Percentiles rank a stretch among this genome's conserved stretches.
phyloP scores from a whole-genome alignment of 2,329 filamentous ascomycete genomes.

The Diplodia corticola region DNA sequence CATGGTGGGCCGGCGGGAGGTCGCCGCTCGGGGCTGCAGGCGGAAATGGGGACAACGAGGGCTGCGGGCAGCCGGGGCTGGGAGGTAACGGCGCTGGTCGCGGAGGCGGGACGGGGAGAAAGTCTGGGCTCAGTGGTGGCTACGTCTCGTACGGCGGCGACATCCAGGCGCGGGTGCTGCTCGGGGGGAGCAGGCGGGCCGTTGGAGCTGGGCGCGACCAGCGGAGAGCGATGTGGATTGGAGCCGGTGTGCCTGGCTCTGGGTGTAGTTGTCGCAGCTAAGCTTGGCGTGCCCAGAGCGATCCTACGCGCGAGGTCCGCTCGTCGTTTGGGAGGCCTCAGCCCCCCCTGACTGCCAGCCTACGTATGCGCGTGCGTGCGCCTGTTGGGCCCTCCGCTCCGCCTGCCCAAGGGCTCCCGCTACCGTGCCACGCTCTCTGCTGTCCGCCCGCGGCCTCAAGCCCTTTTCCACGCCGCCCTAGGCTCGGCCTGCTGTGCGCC shows the following conservation, averaged over 20 bases:
- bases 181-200: conserved; percentile 22
- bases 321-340: conserved; percentile 17
- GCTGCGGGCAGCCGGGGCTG: conserved; percentile 10
- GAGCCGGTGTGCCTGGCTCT: conserved; percentile 12
- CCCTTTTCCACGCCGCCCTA: background rate
- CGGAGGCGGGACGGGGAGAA: background rate
- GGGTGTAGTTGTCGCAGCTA: conserved; percentile 14
- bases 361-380: conserved; percentile 18
- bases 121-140: background rate
- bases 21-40: background rate
- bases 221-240: conserved; percentile 18
- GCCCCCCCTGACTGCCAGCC: conserved; percentile 14
- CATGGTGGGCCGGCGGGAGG: conserved; percentile 55
- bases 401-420: background rate
- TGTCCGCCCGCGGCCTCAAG: background rate
- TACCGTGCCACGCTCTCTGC: background rate
- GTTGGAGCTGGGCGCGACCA: conserved; percentile 22
- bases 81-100: background rate
- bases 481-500: conserved; percentile 15
- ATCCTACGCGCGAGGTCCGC: conserved; percentile 11
- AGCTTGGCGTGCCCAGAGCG: conserved; percentile 16
- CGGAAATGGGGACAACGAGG: conserved; percentile 5
- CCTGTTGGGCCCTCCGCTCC: conserved; percentile 19
- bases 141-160: conserved; percentile 17
- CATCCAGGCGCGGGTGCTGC: conserved; percentile 22